Conservation (phyloP, 1,284 basidiomycete genomes). For the Dichomitus squalens region DNA sequence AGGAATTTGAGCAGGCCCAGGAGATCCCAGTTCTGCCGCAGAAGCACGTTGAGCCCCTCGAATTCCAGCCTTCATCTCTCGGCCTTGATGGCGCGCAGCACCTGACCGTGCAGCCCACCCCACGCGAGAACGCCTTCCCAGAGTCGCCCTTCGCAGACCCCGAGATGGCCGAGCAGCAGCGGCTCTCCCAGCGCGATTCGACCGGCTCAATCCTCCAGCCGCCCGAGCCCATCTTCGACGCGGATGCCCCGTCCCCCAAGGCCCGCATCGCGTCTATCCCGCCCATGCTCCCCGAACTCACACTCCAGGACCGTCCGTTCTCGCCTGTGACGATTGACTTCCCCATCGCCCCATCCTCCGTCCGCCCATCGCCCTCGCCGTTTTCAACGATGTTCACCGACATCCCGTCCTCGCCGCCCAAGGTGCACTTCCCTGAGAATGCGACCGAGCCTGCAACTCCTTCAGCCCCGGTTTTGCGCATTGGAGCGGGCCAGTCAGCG, state of each 20-base stretch:
- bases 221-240: constrained; percentile 40
- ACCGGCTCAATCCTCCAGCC: constrained; percentile 45
- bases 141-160: constrained; percentile 30
- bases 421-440: constrained; percentile 25
- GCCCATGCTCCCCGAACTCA: constrained; percentile 57
- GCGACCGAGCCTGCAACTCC: constrained; percentile 29
- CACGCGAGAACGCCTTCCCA: constrained; percentile 18
- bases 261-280: constrained; percentile 51
- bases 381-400: constrained; percentile 25
- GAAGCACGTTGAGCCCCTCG: constrained; percentile 15
- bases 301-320: constrained; percentile 35
- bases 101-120: constrained; percentile 11
- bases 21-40: constrained; percentile 8
- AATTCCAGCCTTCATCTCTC: constrained; percentile 12
- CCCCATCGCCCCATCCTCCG: constrained; percentile 27
- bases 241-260: constrained; percentile 16
- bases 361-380: constrained; percentile 30
- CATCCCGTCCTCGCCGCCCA: constrained; percentile 28
- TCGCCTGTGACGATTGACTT: constrained; percentile 41
- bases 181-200: constrained; percentile 27
- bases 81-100: constrained; percentile 17
- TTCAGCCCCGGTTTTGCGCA: constrained; percentile 17
- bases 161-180: constrained; percentile 26
- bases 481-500: constrained; percentile 3
- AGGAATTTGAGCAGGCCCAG: constrained; percentile 25